A percentile compares a stretch with the other conserved stretches of the same genome.
Evolutionary conservation across 768 basidiomycete genomes (phyloP).

Genomic region (Xanthoconium purpureum): DNA sequence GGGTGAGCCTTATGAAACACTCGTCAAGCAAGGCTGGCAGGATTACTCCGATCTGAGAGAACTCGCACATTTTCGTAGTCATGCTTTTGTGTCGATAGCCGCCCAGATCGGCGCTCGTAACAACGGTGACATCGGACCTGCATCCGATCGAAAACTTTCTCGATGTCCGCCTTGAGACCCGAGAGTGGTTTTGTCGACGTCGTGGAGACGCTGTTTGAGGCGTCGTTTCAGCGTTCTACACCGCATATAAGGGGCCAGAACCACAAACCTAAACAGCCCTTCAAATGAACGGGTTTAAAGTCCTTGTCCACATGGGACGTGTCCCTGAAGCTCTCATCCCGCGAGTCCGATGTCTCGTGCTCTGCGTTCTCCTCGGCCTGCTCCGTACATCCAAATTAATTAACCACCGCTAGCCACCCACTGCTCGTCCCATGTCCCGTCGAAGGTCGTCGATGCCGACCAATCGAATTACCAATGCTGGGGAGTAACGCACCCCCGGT

Average conservation of each 20-base stretch:
- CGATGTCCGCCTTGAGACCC: conserved; percentile 80
- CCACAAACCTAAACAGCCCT: conserved; percentile 87
- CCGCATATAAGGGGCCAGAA: background rate
- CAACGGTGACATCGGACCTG: conserved; percentile 92
- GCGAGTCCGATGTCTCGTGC: conserved; percentile 31
- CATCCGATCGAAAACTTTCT: conserved; percentile 86
- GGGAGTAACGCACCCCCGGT: conserved; percentile 60
- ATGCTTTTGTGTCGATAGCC: too few species aligned
- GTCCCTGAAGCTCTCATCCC: conserved; percentile 45
- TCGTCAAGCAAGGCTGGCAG: too few species aligned
- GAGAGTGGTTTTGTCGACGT: conserved; percentile 87
- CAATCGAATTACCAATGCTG: conserved; percentile 53
- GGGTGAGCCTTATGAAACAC: too few species aligned
- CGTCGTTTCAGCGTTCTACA: background rate
- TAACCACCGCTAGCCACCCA: conserved; percentile 35
- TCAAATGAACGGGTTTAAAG: conserved; percentile 92
- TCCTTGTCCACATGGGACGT: conserved; percentile 60
- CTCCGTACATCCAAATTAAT: conserved; percentile 49
- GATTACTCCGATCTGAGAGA: too few species aligned
- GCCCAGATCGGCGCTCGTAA: too few species aligned
- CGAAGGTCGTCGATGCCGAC: conserved; percentile 68
- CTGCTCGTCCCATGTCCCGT: conserved; percentile 49
- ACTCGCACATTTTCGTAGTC: too few species aligned
- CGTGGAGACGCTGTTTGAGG: conserved; percentile 71
- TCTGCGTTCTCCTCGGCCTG: conserved; percentile 50